Evolutionary conservation across 352 stramenopile species (phyloP).

Genomic region (Globisporangium mamillatum): DNA sequence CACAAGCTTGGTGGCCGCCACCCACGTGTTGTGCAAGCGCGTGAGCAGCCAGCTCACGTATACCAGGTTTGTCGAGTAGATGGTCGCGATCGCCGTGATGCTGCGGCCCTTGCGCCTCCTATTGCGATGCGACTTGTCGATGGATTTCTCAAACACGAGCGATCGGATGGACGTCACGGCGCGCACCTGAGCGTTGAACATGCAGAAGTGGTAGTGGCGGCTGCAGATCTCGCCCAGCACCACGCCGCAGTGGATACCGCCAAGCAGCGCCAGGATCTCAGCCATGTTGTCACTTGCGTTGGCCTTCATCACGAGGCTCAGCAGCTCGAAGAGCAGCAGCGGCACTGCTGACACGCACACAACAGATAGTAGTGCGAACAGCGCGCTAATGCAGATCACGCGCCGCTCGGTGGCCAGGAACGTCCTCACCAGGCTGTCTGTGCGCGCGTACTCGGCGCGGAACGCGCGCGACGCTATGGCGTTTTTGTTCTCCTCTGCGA

Average conservation of each 20-base stretch:
- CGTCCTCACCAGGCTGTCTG: conserved; percentile 14
- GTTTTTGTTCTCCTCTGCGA: conserved; percentile 27
- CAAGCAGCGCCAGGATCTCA: conserved; percentile 30
- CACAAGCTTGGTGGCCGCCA: conserved; percentile 25
- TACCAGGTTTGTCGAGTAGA: conserved; percentile 39
- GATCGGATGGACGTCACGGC: conserved; percentile 34
- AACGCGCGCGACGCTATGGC: conserved; percentile 25
- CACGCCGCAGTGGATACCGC: conserved; percentile 25
- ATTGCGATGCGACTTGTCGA: conserved; percentile 26
- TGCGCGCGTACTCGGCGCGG: conserved; percentile 25
- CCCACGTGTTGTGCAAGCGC: conserved; percentile 35
- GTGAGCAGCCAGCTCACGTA: conserved; percentile 31
- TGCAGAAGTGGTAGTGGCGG: conserved; percentile 29
- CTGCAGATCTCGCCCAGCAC: conserved; percentile 31
- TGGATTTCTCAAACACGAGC: conserved; percentile 36
- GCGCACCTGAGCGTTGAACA: conserved; percentile 32
- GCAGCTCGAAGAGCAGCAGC: conserved; percentile 31
- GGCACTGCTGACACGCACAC: conserved; percentile 22
- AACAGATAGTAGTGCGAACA: conserved; percentile 22
- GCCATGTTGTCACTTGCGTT: conserved; percentile 5
- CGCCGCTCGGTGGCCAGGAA: conserved; percentile 33
- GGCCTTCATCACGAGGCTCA: conserved; percentile 26
- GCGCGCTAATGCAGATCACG: conserved; percentile 20
- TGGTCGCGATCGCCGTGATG: conserved; percentile 36
- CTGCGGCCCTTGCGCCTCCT: conserved; percentile 27